phyloP scores from a whole-genome alignment of 2,329 filamentous ascomycete genomes.

The Exserohilum turcica region DNA sequence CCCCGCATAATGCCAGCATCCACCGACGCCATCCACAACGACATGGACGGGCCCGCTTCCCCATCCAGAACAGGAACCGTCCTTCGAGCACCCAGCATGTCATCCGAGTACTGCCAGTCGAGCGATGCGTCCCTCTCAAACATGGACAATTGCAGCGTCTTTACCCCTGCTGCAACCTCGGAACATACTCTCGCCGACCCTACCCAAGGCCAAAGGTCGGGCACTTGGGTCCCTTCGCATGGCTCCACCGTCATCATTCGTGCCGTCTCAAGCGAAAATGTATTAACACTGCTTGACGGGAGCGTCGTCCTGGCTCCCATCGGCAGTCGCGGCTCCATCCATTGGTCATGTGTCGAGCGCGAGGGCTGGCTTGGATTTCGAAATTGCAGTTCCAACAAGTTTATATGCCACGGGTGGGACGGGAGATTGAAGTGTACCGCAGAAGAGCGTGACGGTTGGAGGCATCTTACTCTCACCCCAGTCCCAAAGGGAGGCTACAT shows the following conservation, averaged over 20 bases:
- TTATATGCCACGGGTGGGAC: constrained; percentile 9
- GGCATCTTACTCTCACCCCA: constrained; percentile 13
- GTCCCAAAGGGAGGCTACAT: constrained; percentile 15
- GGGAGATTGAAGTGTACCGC: constrained; percentile 11
- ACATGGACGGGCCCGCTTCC: neutral
- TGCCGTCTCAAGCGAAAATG: constrained; percentile 7
- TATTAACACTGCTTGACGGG: constrained; percentile 16
- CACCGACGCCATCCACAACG: neutral
- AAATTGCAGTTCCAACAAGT: constrained; percentile 3
- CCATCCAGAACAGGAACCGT: too few species aligned
- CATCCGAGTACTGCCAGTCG: neutral
- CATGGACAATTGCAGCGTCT: too few species aligned
- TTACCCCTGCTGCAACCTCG: too few species aligned
- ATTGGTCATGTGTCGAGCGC: constrained; percentile 12
- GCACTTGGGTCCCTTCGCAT: constrained; percentile 7
- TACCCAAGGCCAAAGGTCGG: too few species aligned
- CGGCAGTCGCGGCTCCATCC: constrained; percentile 8
- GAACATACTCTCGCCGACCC: too few species aligned
- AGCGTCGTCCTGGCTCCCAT: constrained; percentile 8
- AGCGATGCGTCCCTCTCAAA: neutral
- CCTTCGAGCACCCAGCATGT: neutral
- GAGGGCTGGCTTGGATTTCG: constrained; percentile 18
- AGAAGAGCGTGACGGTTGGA: constrained; percentile 1
- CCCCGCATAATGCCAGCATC: neutral
- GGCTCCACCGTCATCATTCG: constrained; percentile 13